Base-by-base conservation (phyloP, 345 rosid species). In the Ceriops tagal region DNA sequence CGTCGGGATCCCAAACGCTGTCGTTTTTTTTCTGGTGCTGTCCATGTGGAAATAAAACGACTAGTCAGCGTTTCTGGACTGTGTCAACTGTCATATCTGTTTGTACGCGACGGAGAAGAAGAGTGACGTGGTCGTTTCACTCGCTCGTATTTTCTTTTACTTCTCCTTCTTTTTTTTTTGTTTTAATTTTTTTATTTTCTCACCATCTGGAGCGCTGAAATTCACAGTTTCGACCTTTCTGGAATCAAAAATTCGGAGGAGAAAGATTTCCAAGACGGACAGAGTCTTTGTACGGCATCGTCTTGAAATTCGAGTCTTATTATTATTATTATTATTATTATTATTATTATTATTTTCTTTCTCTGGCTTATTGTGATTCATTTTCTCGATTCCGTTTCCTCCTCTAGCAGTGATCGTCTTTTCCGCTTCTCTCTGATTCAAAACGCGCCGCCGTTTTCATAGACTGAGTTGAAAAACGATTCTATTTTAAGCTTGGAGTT, bases 131-230 rank as follows among this genome's bases (percentile, higher is more conserved):
- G 61, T 66, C 47, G 49, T 66, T 66, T 66, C 8, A 3, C 21
- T 61, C 5, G 22, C 43, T 30, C 9, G 4, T 28, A 16, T 2
- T 28, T 53, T 30, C 69, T 18, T 5, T n/a, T 8, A 19, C 27
- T 56, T 35, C 47, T 0, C 9, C 2, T 47, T 0, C 9, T 10
- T 11, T 10, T 39, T 0, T 10, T 10, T 11, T 39, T 43, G 3
- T 13, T 13, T 13, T 43, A 0, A 13, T 13, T 43, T 13, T 13
- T 13, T 43, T 11, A 1, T 24, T 26, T 53, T 16, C 43, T 52
- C 62, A 27, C 32, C 53, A 57, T 65, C 57, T 34, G 49, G 71
- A 67, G 57, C 73, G 57, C 73, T 64, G 62, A 47, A 56, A 32
- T 43, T 67, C 31, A 58, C 34, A 8, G 24, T 55, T 53, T 43